Base-by-base conservation (phyloP, 1,139 yeast species). In the Chernovozyma sophiae-reginae region DNA sequence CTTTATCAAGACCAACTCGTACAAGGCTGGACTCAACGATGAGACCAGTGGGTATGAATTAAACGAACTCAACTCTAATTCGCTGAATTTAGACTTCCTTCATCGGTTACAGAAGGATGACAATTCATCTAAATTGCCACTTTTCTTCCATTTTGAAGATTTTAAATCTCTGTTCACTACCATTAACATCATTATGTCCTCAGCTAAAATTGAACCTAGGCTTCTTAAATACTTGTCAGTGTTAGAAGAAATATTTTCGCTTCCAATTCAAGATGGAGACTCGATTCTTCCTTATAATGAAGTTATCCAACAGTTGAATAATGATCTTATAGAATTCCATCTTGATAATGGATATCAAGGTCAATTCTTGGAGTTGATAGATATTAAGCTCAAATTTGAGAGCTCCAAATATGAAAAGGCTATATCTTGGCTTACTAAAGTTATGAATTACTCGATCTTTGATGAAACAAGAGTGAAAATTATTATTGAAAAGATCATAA, bases 91-190 rank as follows among this genome's bases (percentile, higher is more conserved):
- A 6, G 23, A 20, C 10, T 20, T 20, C 23, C 10, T 10, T 7
- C 10, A 6, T 20, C 23, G 23, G 6, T 20, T 20, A 10, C 23
- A 20, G 23, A 20, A 20, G 10, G 23, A 20, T 20, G n/a, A n/a
- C n/a, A 7, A 10, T 10, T 7, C 23, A 10, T 7, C 6, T 6
- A 10, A 20, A 6, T 20, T 82, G 46, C 90, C 95, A 6, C 58
- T 89, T 29, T 81, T 79, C 45, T 58, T 89, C 38, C 95, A 89
- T 53, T 74, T 85, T 49, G 97, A 92, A 58, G 77, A 82, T 44
- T 84, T 77, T 55, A 74, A 79, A 38, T 86, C 97, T 2, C 81
- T 85, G 51, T 92, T 92, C 56, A 77, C 86, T 18, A 79, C 85
- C n/a, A 68, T 87, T 17, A 75, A 79, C 43, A 55, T 87, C 25